Evolutionary conservation across 495 filamentous ascomycete genomes (phyloP), one percentile per base, ranked within the genome.

Genomic region (Trichoderma orchidacearum): DNA sequence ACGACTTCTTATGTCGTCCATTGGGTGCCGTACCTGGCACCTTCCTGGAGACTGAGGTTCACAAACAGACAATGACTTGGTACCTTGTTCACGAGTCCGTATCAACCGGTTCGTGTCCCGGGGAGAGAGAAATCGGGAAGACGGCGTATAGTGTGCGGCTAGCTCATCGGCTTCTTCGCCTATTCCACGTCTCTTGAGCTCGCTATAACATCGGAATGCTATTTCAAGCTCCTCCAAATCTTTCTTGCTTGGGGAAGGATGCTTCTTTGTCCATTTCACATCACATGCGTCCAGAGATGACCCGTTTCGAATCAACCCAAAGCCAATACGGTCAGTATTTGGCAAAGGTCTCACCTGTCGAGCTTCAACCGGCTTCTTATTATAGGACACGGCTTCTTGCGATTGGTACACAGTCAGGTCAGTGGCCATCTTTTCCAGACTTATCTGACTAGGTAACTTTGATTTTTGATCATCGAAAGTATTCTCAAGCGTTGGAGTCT

Each of bases 221-320:
- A 18, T 31, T 6, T 31, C 45, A 21, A 57, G 23, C n/a, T 35
- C 25, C 18, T 57, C 56, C 45, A 57, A 23, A 28, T 30, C 32
- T 15, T 17, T 27, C 31, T 57, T 57, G 30, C 35, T 45, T 5
- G 56, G 56, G 6, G 41, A 57, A 17, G 56, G 56, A n/a, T 57
- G 56, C 30, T 57, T 57, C 48, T 57, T 57, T 21, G 21, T 30
- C 31, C 32, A 38, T 9, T 41, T 15, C 13, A 13, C 5, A 1
- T 27, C n/a, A 25, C 21, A 1, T 3, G 18, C 23, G 6, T 38
- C 32, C 23, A 30, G 12, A 23, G 17, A 15, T 3, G 32, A 28
- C 1, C 5, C 23, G 4, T 21, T 17, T 11, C 18, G 34, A 31
- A 27, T 8, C 32, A 38, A 55, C 6, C 4, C 18, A 15, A 54